Evolutionary conservation across 169 alveolate genomes (phyloP).

Genomic region (Eimeria mitis): DNA sequence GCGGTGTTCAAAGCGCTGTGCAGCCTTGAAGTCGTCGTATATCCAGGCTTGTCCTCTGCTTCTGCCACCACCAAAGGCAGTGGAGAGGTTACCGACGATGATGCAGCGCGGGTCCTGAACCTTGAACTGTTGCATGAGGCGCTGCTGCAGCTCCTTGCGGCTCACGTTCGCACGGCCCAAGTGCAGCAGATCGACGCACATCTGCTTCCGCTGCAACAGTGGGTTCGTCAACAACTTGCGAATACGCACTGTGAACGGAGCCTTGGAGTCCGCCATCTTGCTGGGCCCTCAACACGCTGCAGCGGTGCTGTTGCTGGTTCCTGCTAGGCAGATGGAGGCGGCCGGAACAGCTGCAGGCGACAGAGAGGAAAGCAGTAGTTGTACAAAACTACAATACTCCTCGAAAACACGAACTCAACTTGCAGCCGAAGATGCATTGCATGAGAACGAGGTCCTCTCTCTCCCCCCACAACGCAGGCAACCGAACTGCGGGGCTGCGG

Average conservation of each 20-base stretch:
- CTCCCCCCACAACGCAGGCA: slow-evolving; percentile 27
- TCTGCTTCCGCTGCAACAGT: slow-evolving; percentile 94
- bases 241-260: slow-evolving; percentile 89
- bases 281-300: slow-evolving; percentile 3
- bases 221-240: slow-evolving; percentile 94
- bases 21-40: slow-evolving; percentile 94
- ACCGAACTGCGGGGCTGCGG: slow-evolving; percentile 19
- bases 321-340: background rate
- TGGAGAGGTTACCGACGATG: slow-evolving; percentile 95
- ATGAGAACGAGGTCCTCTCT: background rate
- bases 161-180: slow-evolving; percentile 96
- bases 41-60: slow-evolving; percentile 97
- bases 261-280: slow-evolving; percentile 68
- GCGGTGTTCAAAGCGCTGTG: slow-evolving; percentile 92
- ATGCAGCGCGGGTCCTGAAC: slow-evolving; percentile 84
- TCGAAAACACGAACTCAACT: background rate
- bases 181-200: slow-evolving; percentile 94
- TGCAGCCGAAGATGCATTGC: background rate
- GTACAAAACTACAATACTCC: slow-evolving; percentile 6
- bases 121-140: slow-evolving; percentile 91
- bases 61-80: slow-evolving; percentile 98
- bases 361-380: background rate
- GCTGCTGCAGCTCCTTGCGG: slow-evolving; percentile 94
- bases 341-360: background rate
- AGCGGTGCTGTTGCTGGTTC: background rate